Evolutionary conservation across 306 rosid species (phyloP).

Genomic region (Cicer yamashitae): DNA sequence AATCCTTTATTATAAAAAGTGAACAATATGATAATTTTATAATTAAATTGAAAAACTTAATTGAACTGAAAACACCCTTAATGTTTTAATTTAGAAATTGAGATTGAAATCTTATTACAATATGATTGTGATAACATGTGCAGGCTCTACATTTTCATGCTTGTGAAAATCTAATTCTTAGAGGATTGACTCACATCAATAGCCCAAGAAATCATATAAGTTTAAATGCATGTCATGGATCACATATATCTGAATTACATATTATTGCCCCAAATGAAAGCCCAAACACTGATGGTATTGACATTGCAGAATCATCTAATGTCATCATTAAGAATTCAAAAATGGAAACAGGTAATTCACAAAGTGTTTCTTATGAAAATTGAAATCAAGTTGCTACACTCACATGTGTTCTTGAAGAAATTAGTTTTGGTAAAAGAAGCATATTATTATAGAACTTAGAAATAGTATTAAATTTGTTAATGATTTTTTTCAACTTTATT

Average conservation of each 20-base stretch:
- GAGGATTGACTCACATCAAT: constrained; percentile 28
- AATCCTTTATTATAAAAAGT: no score
- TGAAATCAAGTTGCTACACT: background rate
- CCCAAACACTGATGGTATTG: constrained; percentile 66
- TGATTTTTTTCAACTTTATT: no score
- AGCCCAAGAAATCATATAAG: constrained; percentile 50
- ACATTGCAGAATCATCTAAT: constrained; percentile 42
- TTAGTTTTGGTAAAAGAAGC: background rate
- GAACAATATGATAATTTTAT: no score
- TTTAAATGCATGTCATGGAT: constrained; percentile 34
- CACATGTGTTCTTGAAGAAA: background rate
- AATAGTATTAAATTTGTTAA: no score
- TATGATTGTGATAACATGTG: constrained; percentile 15
- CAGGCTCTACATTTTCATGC: constrained; percentile 46
- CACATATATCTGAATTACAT: constrained; percentile 4
- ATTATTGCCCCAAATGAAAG: constrained; percentile 53
- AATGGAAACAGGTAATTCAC: constrained; percentile 48
- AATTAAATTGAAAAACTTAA: no score
- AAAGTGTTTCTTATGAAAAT: background rate
- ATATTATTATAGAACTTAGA: no score
- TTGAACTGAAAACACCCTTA: background rate
- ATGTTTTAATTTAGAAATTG: background rate
- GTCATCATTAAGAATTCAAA: constrained; percentile 36
- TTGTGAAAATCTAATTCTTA: constrained; percentile 45
- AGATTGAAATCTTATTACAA: background rate